Evolutionary conservation across 768 basidiomycete genomes (phyloP).

Genomic region (Phanerochaete sordida): DNA sequence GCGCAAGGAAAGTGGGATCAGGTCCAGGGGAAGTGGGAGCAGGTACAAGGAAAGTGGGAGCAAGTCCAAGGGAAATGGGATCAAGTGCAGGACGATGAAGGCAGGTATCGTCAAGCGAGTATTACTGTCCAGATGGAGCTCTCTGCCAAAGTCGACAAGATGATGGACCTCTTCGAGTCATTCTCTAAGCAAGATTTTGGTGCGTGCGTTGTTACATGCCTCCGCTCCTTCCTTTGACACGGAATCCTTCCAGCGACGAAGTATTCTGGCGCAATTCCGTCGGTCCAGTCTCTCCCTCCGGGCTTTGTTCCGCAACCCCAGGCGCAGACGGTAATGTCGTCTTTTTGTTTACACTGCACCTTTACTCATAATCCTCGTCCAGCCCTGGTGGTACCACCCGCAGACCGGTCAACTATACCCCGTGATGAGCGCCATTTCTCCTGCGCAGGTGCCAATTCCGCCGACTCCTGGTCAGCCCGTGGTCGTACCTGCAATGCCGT

Average conservation of each 20-base stretch:
- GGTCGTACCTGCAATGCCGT: not conserved
- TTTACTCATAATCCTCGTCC: not conserved
- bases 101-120: not conserved
- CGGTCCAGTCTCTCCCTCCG: not conserved
- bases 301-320: not conserved
- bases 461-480: not conserved
- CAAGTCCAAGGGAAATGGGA: no score
- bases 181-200: not conserved
- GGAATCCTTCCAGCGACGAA: not conserved
- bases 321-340: not conserved
- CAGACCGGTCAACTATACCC: not conserved
- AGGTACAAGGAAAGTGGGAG: no score
- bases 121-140: not conserved
- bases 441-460: not conserved
- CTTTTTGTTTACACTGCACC: not conserved
- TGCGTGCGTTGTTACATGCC: no score
- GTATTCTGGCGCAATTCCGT: not conserved
- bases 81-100: not conserved
- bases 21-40: not conserved
- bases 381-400: not conserved
- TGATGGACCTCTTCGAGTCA: conserved; percentile 1
- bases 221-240: not conserved
- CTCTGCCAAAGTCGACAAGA: not conserved
- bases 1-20: no score
- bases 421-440: not conserved